Evolutionary conservation across 2,329 filamentous ascomycete species (phyloP), one percentile per base, ranked within the genome.

Genomic region (Leptographium radiaticola): DNA sequence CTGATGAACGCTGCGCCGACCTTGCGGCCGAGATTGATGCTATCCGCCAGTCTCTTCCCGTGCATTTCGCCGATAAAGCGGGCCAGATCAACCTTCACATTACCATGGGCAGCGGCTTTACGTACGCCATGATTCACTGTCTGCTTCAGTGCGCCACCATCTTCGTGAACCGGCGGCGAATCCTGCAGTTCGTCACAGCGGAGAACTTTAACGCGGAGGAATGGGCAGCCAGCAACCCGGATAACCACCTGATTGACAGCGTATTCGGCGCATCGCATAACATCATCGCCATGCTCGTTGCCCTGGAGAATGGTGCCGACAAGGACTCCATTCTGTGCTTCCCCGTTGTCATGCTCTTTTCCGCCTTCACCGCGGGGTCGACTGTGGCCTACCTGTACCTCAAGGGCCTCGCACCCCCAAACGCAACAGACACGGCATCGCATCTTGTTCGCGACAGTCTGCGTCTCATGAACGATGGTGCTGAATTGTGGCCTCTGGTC

Each of bases 261-360:
- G 75, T 81, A 53, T 76, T 82, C 56, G 75, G 74, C 9, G 76
- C 79, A 5, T 80, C 77, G 57, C 79, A 81, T 60, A 75, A 72
- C 63, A 79, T 79, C 56, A 75, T 80, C 49, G 72, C 74, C 7
- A 72, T 80, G 53, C 68, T 81, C 20, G 69, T 73, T 5, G 74
- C 77, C 2, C 72, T 82, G 3, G 78, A 81, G 64, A 65, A 70
- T 12, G 76, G 77, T 11, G 69, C 73, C 1, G 77, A 81, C 52
- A 81, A 81, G 67, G 76, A 81, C 53, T 69, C 71, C 30, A 70
- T 75, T n/a, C 68, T 76, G n/a, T 80, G 75, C 64, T 79, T 81
- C 65, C 79, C 79, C 40, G 77, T 82, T 53, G 79, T 80, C 57
- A 81, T 82, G 79, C 69, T 81, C 13, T 82, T 82, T 63, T 77